Base-by-base conservation (phyloP, 2,329 filamentous ascomycete genomes). In the Aspergillus amoenus region DNA sequence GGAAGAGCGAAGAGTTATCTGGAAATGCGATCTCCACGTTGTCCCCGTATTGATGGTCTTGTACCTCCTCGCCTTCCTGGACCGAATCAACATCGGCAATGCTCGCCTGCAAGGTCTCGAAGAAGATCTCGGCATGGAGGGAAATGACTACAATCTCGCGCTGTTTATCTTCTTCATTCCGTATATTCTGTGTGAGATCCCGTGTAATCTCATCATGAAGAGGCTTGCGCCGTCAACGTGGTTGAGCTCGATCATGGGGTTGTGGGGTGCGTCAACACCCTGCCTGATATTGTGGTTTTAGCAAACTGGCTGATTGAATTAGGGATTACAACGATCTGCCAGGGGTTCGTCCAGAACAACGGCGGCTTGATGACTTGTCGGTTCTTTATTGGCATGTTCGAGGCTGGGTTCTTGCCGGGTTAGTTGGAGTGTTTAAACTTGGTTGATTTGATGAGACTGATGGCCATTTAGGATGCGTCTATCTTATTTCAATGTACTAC, bases 21-120 rank as follows among this genome's bases (percentile, higher is more conserved):
- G 76, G 70, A 78, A 78, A 63, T 63, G 78, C 11, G 76, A 79
- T 61, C 45, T 73, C n/a, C 68, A 72, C 22, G 66, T 78, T 7
- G 69, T 79, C 5, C 76, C 76, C 0, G 67, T 76, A 22, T 66
- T 78, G 7, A 75, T 71, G 70, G 68, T 72, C 44, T 58, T 68
- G 21, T 68, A 67, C 40, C 52, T 68, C 3, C 57, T 68, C 1
- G 61, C 64, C 21, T 68, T 68, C 37, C 56, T 68, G 34, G 66
- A 68, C 45, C 64, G 66, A n/a, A 65, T 65, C 5, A 68, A 68
- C 27, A 66, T 68, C 40, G 66, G 66, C 22, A 76, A 76, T 60
- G 73, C 73, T 9, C 71, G 68, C 32, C 70, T 75, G 37, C 67
- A 70, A 46, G 72, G 73, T 6, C 68, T 76, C 61, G 62, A 65